Conservation (phyloP, 768 basidiomycete species). For the Rhodosporidiobolus sp. region DNA sequence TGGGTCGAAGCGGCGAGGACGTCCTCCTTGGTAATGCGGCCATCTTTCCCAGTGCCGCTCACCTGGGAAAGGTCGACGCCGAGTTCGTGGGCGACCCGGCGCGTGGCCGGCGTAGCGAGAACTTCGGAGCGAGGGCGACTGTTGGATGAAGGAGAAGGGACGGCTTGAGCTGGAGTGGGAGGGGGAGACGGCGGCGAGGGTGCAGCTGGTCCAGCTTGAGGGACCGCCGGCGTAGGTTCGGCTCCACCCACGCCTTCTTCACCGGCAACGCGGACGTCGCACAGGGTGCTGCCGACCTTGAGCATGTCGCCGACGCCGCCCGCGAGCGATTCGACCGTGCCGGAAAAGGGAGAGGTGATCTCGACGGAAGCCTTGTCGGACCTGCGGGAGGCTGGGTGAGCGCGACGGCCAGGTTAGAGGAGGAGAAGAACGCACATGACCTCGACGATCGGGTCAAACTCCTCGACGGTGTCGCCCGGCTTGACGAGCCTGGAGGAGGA, state of each 20-base stretch:
- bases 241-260: not conserved
- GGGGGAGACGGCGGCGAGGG: constrained; percentile 7
- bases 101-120: constrained; percentile 72
- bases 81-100: constrained; percentile 68
- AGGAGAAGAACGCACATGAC: constrained; percentile 50
- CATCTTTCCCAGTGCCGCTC: constrained; percentile 70
- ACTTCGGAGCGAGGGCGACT: constrained; percentile 47
- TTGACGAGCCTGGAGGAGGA: constrained; percentile 61
- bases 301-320: constrained; percentile 79
- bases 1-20: constrained; percentile 47
- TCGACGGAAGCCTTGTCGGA: constrained; percentile 88
- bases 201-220: too few species aligned
- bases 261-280: constrained; percentile 62
- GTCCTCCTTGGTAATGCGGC: constrained; percentile 71
- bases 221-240: too few species aligned
- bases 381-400: constrained; percentile 50
- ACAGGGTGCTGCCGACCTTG: constrained; percentile 67
- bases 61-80: constrained; percentile 62
- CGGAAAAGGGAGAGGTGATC: constrained; percentile 82
- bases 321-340: constrained; percentile 66
- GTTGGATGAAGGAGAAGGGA: not conserved
- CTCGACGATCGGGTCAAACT: constrained; percentile 69
- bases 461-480: constrained; percentile 55
- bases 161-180: constrained; percentile 1
- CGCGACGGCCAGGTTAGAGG: not conserved